These are phyloP conservation scores for Macroventuria anomochaeta DNA, from an alignment of 2,329 filamentous ascomycete genomes.

Conservation along the genomic window DNA sequence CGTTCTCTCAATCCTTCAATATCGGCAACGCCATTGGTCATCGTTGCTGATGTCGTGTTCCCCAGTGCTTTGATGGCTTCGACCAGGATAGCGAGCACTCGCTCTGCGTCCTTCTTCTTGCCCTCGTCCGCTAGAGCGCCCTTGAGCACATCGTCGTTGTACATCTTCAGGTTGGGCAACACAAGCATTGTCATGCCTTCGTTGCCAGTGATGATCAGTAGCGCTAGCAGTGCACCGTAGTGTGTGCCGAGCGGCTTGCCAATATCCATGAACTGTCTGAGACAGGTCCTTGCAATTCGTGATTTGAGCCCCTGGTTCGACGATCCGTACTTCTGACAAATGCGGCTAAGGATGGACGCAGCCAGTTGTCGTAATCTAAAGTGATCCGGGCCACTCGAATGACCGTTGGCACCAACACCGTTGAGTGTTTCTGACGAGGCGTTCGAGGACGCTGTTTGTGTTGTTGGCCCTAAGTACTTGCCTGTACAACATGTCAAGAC, in stretches of 20 bases:
- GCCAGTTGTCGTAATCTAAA: conserved; percentile 86
- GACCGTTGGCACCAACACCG: conserved; percentile 36
- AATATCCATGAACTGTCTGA: conserved; percentile 90
- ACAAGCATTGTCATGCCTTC: conserved; percentile 69
- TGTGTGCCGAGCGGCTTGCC: conserved; percentile 82
- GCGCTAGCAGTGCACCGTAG: conserved; percentile 84
- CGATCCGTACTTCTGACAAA: conserved; percentile 80
- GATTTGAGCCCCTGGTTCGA: conserved; percentile 83
- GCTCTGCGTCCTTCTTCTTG: conserved; percentile 65
- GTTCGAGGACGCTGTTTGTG: conserved; percentile 58
- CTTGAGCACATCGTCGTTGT: conserved; percentile 64
- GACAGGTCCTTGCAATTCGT: conserved; percentile 87
- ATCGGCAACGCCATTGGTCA: conserved; percentile 51
- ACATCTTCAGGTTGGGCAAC: conserved; percentile 69
- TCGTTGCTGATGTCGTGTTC: conserved; percentile 49
- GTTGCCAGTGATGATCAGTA: conserved; percentile 76
- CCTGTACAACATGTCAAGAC: conserved; percentile 91
- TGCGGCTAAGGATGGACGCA: conserved; percentile 78
- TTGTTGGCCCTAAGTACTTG: conserved; percentile 72
- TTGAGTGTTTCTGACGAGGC: conserved; percentile 57
- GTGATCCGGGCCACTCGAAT: conserved; percentile 57
- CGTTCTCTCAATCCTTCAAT: conserved; percentile 50
- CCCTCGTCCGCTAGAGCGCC: conserved; percentile 59
- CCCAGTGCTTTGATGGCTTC: conserved; percentile 62
- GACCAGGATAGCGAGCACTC: conserved; percentile 65